Conservation (phyloP, 805 yeast genomes). For the Yamadazyma sp. region DNA sequence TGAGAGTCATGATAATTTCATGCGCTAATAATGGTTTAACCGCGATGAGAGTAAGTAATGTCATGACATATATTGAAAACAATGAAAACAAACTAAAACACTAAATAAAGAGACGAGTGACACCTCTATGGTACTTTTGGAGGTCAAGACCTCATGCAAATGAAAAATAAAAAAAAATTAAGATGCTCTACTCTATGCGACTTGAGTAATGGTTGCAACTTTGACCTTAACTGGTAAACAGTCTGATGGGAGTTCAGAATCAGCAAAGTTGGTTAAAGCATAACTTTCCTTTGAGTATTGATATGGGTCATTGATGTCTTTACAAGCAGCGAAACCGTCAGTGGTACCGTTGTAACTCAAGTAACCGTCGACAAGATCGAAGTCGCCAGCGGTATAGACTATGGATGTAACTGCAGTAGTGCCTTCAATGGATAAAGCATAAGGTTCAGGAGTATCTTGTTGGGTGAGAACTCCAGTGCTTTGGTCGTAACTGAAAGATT, state of each 20-base stretch:
- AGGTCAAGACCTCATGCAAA: too few relatives aligned
- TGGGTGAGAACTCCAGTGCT: not conserved
- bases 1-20: too few relatives aligned
- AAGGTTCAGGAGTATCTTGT: not conserved
- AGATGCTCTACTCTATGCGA: too few relatives aligned
- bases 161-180: too few relatives aligned
- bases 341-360: conserved; percentile 17
- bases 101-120: too few relatives aligned
- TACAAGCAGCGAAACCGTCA: conserved; percentile 22
- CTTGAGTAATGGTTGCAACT: not conserved
- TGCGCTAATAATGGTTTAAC: too few relatives aligned
- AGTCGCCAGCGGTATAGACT: conserved; percentile 1
- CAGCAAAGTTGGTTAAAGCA: conserved; percentile 4
- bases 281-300: conserved; percentile 17
- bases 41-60: too few relatives aligned
- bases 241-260: not conserved
- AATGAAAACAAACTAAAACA: too few relatives aligned
- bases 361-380: conserved; percentile 13
- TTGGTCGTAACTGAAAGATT: conserved; percentile 4
- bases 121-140: too few relatives aligned
- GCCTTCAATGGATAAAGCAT: conserved; percentile 4
- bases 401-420: not conserved
- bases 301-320: conserved; percentile 27
- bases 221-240: conserved; percentile 3
- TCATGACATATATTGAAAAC: too few relatives aligned